Base-by-base conservation (phyloP, 2,329 filamentous ascomycete species). In the Botrytis tulipae region DNA sequence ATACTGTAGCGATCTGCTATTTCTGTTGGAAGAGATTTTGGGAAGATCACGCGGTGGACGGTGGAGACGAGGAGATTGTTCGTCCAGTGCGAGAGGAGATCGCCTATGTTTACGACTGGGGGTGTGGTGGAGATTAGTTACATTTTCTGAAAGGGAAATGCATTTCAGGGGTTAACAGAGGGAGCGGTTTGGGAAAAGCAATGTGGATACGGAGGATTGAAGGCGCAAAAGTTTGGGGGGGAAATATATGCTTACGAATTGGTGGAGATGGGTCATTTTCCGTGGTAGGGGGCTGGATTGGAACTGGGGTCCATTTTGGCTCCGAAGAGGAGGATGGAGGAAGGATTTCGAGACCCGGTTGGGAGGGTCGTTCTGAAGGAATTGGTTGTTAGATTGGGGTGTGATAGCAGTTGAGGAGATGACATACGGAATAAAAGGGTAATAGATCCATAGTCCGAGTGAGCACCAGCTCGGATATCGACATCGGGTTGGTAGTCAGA, bases 401-500 rank as follows among this genome's bases (percentile, higher is more conserved):
- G 7, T 29, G 5, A 37, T 29, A 9, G 25, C 7, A 18, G 18
- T 29, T 18, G n/a, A 62, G 32, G 22, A 14, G 7, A 16, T 14
- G 8, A 4, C 70, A 8, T 71, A 71, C 70, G 94, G 85, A 99
- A 98, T 18, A 98, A 88, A n/a, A 91, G 84, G 2, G 89, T 91
- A 73, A 91, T 83, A 74, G 87, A 89, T 73, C 90, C 90, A 83
- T 97, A 80, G 84, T 98, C 95, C 7, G 92, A 95, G 82, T 98
- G 95, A 0, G 95, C 94, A 73, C 95, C 96, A 10, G 95, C 95
- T 42, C 95, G 91, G 75, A 98, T 89, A 79, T 95, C 93, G 29
- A 85, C 83, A 54, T 83, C 82, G 9, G 86, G 85, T 62, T 85
- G 79, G 78, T 85, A 85, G 69, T 83, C 80, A 62, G 82, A 76